Base-by-base conservation (phyloP, 129 eudicot genomes). In the Flaveria robusta region DNA sequence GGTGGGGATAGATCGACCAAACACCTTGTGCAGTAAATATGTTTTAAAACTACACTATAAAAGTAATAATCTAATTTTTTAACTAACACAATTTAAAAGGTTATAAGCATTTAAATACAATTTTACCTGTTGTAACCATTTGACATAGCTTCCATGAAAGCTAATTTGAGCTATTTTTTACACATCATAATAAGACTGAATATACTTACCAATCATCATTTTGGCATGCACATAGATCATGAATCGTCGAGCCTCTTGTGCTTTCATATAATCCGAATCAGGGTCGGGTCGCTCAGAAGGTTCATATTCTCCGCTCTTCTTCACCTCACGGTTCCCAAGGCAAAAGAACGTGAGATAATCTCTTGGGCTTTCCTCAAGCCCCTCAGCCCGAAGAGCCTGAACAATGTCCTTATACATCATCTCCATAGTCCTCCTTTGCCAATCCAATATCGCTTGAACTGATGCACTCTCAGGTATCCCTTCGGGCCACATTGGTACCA, bases 401-500 rank as follows among this genome's bases (percentile, higher is more conserved):
- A 86, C 66, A 18, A 91, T 64, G 75, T 91, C 94, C 74, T 83
- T 88, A 69, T 91, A 91, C 97, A 91, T 88, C 97, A 91, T 91
- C 69, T 91, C 94, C 90, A 91, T 83, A 16, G 97, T 88, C 80
- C 94, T 83, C 88, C 81, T 86, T 75, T 91, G 97, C 97, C 97
- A 91, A 49, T 91, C 97, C 54, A 91, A 77, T 76, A 91, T 91
- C 19, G 97, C 97, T 69, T 91, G 97, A 60, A 91, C 97, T 0
- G 97, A 88, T 12, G 84, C 94, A 81, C 94, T 91, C 82, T 88
- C 97, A 0, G 97, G 97, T 13, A 88, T 78, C 59, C 97, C 97
- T 74, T 91, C 97, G 3, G 97, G 97, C 97, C 97, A 91, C 97
- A 91, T 91, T 2, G 97, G 97, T 26, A 91, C 90, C 55, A 91